phyloP scores from a whole-genome alignment of 306 rosid species.

The Ceratonia siliqua region DNA sequence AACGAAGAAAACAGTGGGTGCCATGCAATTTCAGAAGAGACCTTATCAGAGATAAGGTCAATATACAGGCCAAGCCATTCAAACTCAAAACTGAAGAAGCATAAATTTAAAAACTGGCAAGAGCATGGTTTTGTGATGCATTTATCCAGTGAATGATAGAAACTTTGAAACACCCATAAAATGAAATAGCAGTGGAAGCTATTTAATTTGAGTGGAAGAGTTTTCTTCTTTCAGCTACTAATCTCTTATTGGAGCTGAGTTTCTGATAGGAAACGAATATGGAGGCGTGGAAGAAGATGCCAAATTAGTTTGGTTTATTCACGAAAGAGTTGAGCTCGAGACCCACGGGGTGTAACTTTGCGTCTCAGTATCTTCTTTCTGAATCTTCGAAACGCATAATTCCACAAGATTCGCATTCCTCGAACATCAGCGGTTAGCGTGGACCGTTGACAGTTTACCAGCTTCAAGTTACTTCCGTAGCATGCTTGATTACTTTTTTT shows the following conservation, averaged over 20 bases:
- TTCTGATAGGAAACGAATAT: conserved; percentile 15
- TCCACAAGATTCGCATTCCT: not conserved
- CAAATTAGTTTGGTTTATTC: conserved; percentile 13
- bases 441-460: not conserved
- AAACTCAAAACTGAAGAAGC: conserved; percentile 6
- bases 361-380: not conserved
- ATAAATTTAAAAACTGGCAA: not conserved
- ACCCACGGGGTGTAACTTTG: conserved; percentile 12
- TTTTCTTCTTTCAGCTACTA: conserved; percentile 11
- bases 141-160: conserved; percentile 5
- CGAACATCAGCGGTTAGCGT: too few relatives aligned
- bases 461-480: too few relatives aligned
- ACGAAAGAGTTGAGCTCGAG: conserved; percentile 10
- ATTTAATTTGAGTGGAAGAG: not conserved
- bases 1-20: conserved; percentile 30
- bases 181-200: not conserved
- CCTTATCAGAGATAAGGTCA: conserved; percentile 31
- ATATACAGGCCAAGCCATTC: not conserved
- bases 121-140: conserved; percentile 6
- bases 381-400: not conserved
- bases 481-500: too few relatives aligned
- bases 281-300: not conserved
- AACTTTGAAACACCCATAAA: conserved; percentile 23
- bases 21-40: conserved; percentile 35
- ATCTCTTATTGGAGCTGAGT: not conserved